Percentiles rank a stretch among this genome's conserved stretches.
Conservation (phyloP, 768 basidiomycete species). For the Lentinus brumalis region DNA sequence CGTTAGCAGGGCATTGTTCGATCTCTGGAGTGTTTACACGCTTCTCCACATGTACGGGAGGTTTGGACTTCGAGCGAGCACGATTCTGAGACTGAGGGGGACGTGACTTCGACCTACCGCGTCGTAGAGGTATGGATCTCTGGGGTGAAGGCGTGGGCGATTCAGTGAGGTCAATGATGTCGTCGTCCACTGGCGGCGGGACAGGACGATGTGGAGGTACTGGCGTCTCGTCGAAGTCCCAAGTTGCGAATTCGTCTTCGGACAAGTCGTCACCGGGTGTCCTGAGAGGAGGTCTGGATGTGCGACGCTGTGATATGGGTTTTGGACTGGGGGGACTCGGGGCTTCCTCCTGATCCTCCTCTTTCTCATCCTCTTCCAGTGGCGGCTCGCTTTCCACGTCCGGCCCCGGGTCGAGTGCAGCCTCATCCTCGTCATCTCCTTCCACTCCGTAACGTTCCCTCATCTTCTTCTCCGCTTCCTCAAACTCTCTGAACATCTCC, state of each 20-base stretch:
- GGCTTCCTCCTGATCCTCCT: not conserved
- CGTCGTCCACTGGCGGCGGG: not conserved
- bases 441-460: slow-evolving; percentile 51
- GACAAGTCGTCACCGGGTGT: slow-evolving; percentile 18
- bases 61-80: slow-evolving; percentile 10
- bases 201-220: slow-evolving; percentile 6
- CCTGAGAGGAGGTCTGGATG: slow-evolving; percentile 1
- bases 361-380: slow-evolving; percentile 15
- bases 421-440: slow-evolving; percentile 39
- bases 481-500: slow-evolving; percentile 64
- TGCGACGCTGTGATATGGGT: slow-evolving; percentile 3
- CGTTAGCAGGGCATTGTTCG: not conserved
- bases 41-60: slow-evolving; percentile 1
- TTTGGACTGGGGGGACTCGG: not conserved
- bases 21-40: not conserved
- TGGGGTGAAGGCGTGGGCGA: slow-evolving; percentile 13
- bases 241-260: slow-evolving; percentile 29
- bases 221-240: slow-evolving; percentile 23
- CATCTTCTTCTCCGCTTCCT: slow-evolving; percentile 61
- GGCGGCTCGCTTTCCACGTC: slow-evolving; percentile 22
- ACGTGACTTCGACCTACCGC: slow-evolving; percentile 11
- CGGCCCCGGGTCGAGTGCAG: no score
- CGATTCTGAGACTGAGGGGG: not conserved
- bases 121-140: not conserved
- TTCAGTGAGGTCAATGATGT: slow-evolving; percentile 21